Conservation (phyloP, 2,329 filamentous ascomycete genomes). For the Arthrobotrys sinensis region DNA sequence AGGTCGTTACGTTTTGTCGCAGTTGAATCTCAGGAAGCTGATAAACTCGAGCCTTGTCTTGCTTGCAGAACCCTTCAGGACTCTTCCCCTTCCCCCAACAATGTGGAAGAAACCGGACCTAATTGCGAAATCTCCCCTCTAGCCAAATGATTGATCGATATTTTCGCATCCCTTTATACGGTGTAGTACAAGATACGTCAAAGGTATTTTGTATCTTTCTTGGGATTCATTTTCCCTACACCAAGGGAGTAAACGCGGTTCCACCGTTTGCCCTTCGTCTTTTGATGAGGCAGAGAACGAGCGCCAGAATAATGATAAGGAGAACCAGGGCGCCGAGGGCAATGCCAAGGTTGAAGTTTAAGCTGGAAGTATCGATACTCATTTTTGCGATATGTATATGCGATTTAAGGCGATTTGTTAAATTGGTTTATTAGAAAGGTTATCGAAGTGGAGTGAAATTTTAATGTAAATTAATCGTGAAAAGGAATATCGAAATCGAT, state of each 20-base stretch:
- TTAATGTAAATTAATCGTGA: background rate
- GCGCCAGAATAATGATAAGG: constrained; percentile 30
- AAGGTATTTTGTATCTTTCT: background rate
- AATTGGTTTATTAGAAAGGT: background rate
- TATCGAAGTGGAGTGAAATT: background rate
- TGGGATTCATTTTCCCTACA: background rate
- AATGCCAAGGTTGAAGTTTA: constrained; percentile 35
- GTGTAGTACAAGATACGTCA: background rate
- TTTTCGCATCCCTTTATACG: background rate
- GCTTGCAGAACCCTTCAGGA: background rate
- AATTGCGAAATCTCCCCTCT: background rate
- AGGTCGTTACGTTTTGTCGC: too few relatives aligned
- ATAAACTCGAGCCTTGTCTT: background rate
- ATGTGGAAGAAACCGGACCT: constrained; percentile 8
- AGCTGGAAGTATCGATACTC: constrained; percentile 23
- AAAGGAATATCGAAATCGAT: background rate
- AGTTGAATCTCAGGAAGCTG: background rate
- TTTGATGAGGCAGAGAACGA: constrained; percentile 37
- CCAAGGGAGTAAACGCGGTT: constrained; percentile 32
- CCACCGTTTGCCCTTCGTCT: constrained; percentile 10
- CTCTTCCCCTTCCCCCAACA: background rate
- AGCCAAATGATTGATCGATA: too few relatives aligned
- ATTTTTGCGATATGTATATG: constrained; percentile 11
- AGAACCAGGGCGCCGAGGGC: constrained; percentile 30
- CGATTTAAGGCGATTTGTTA: background rate